Percentiles rank a stretch among this genome's conserved stretches.
phyloP scores from a whole-genome alignment of 371 early-diverging fungal species.

The Haplosporangium sp. region DNA sequence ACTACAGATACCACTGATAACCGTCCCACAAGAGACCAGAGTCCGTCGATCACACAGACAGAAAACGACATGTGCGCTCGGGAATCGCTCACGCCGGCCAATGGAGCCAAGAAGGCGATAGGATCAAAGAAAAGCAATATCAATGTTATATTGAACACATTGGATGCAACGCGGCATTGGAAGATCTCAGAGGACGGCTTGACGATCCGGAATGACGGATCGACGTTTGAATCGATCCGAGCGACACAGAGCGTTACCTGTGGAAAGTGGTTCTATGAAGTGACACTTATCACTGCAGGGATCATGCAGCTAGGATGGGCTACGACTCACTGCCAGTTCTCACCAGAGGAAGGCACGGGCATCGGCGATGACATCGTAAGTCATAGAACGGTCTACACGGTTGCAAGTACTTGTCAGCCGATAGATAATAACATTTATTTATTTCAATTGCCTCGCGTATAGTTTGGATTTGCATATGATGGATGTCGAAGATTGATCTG shows the following conservation, averaged over 20 bases:
- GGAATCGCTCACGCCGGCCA: conserved; percentile 2
- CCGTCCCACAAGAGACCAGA: not conserved
- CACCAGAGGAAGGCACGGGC: conserved; percentile 74
- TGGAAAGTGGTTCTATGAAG: conserved; percentile 76
- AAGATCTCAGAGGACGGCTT: conserved; percentile 56
- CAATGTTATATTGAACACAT: conserved; percentile 55
- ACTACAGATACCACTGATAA: not conserved
- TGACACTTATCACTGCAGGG: conserved; percentile 63
- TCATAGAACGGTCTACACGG: no score
- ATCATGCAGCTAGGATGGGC: conserved; percentile 79
- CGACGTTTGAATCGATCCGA: conserved; percentile 56
- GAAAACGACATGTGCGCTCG: conserved; percentile 13
- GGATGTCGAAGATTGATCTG: conserved; percentile 70
- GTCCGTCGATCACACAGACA: conserved; percentile 10
- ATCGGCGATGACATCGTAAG: conserved; percentile 71
- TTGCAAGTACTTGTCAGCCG: no score
- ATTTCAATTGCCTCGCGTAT: not conserved
- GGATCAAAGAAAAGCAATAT: conserved; percentile 15
- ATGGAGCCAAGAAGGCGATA: not conserved
- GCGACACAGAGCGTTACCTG: conserved; percentile 50
- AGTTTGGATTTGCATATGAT: conserved; percentile 73
- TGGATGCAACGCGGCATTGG: conserved; percentile 57
- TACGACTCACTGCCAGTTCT: conserved; percentile 66
- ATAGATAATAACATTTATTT: no score
- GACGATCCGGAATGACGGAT: conserved; percentile 53